Conservation (phyloP, 768 basidiomycete genomes). For the Russula griseocarnosa region DNA sequence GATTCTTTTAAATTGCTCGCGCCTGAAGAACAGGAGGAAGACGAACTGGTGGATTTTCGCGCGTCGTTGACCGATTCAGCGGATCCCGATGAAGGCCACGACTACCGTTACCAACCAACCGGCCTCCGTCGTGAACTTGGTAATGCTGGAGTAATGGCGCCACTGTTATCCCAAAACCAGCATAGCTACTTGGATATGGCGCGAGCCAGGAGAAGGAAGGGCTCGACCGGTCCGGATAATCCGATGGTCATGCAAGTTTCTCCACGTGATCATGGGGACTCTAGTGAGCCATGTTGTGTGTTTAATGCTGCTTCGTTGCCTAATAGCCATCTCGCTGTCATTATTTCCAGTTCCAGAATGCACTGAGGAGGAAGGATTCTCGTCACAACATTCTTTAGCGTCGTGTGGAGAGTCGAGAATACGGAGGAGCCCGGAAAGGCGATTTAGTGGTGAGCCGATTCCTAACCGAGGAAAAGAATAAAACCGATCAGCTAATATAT, state of each 20-base stretch:
- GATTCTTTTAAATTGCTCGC: constrained; percentile 18
- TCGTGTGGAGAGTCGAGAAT: neutral
- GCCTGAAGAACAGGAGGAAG: constrained; percentile 17
- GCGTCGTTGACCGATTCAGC: neutral
- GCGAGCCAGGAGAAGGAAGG: neutral
- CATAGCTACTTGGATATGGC: too few species aligned
- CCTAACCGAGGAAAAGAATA: neutral
- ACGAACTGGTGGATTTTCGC: constrained; percentile 5
- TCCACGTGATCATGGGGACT: neutral
- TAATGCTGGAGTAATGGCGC: neutral
- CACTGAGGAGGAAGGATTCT: neutral
- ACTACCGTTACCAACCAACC: neutral
- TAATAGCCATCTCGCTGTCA: neutral
- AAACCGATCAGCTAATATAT: neutral
- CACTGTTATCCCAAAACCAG: neutral
- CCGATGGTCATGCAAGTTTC: constrained; percentile 1
- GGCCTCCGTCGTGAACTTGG: neutral
- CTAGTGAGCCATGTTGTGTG: neutral
- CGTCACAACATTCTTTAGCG: neutral
- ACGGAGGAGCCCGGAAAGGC: neutral
- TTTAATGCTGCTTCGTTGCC: neutral
- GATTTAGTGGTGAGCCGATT: constrained; percentile 7
- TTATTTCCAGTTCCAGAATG: neutral
- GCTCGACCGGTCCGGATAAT: constrained; percentile 5
- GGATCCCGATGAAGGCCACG: constrained; percentile 6